Evolutionary conservation across 805 yeast genomes (phyloP).

Genomic region (Blastobotrys attinorum): DNA sequence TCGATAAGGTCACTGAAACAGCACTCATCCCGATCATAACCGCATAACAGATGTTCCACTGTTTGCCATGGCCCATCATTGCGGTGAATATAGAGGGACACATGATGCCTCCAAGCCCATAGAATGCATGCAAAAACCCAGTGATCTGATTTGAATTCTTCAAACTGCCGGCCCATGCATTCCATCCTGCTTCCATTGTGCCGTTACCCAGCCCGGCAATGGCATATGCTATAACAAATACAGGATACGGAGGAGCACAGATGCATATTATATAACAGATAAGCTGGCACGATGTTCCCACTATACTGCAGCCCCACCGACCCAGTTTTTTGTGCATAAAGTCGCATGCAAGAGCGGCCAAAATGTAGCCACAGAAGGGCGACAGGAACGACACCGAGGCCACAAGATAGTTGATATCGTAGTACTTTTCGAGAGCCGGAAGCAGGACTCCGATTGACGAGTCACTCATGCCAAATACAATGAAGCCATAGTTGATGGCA

Average conservation of each 20-base stretch:
- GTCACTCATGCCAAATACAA: constrained; percentile 49
- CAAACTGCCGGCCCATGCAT: constrained; percentile 42
- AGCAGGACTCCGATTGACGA: constrained; percentile 54
- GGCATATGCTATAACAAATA: constrained; percentile 35
- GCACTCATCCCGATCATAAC: constrained; percentile 38
- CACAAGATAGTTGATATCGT: constrained; percentile 40
- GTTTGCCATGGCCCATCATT: constrained; percentile 39
- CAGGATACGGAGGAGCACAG: constrained; percentile 30
- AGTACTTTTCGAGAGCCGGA: constrained; percentile 42
- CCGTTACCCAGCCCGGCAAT: constrained; percentile 52
- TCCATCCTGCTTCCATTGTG: constrained; percentile 45
- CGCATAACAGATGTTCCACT: constrained; percentile 48
- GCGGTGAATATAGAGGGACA: constrained; percentile 59
- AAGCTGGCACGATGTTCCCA: constrained; percentile 32
- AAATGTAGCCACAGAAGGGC: constrained; percentile 47
- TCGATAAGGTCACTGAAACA: constrained; percentile 27
- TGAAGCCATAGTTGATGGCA: constrained; percentile 26
- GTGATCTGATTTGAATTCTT: constrained; percentile 48
- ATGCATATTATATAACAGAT: constrained; percentile 34
- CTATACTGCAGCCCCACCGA: constrained; percentile 36
- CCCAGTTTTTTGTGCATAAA: constrained; percentile 38
- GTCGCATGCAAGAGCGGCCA: constrained; percentile 44
- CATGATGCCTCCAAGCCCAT: constrained; percentile 65
- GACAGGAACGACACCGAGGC: constrained; percentile 45
- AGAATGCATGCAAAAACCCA: constrained; percentile 59